Evolutionary conservation across 345 rosid species (phyloP).

Genomic region (Isatis tinctoria): DNA sequence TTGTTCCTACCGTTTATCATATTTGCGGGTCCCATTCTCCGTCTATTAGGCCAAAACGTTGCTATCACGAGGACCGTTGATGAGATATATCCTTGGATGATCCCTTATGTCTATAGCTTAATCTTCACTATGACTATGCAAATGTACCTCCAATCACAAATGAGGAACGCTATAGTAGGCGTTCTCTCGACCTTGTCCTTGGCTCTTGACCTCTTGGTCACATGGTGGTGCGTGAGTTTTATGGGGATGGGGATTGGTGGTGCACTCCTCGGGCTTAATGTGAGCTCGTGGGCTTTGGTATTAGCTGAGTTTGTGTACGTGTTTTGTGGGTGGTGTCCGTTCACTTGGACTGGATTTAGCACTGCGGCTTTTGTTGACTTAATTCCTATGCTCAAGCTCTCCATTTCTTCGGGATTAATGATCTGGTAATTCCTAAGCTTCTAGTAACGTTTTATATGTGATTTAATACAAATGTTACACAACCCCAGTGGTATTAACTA

Average conservation of each 20-base stretch:
- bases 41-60: slow-evolving; percentile 37
- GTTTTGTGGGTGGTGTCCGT: slow-evolving; percentile 66
- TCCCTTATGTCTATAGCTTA: slow-evolving; percentile 33
- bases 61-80: slow-evolving; percentile 37
- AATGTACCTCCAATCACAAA: slow-evolving; percentile 44
- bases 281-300: slow-evolving; percentile 39
- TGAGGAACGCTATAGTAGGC: slow-evolving; percentile 40
- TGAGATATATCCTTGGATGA: slow-evolving; percentile 40
- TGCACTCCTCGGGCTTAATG: slow-evolving; percentile 44
- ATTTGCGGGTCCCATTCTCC: slow-evolving; percentile 33
- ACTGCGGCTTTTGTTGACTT: slow-evolving; percentile 43
- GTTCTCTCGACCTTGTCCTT: slow-evolving; percentile 35
- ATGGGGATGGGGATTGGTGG: slow-evolving; percentile 48
- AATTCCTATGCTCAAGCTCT: slow-evolving; percentile 52
- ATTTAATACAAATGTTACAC: not conserved
- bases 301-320: slow-evolving; percentile 47
- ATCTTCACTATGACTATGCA: slow-evolving; percentile 32
- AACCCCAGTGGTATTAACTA: too few relatives aligned
- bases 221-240: slow-evolving; percentile 42
- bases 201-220: slow-evolving; percentile 37
- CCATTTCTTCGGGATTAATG: slow-evolving; percentile 61
- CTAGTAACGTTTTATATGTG: not conserved
- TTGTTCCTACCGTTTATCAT: slow-evolving; percentile 33
- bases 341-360: slow-evolving; percentile 66
- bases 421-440: slow-evolving; percentile 34